phyloP scores from a whole-genome alignment of 352 stramenopile genomes.

The Blastocystis sp. region DNA sequence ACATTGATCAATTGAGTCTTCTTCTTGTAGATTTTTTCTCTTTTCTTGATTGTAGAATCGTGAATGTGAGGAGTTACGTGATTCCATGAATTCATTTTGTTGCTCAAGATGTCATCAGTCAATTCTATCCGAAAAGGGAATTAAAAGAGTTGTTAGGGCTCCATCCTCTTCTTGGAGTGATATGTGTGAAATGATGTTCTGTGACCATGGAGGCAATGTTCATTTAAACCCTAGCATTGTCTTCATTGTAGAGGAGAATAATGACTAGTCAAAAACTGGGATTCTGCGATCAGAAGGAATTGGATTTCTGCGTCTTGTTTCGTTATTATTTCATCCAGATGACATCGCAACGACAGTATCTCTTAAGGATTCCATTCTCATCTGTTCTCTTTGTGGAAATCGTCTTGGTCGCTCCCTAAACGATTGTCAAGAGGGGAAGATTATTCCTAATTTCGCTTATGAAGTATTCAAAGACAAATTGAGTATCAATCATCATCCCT shows the following conservation, averaged over 20 bases:
- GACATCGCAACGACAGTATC: not conserved
- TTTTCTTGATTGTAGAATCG: not conserved
- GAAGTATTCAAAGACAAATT: conserved; percentile 34
- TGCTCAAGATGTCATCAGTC: not conserved
- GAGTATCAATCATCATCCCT: not conserved
- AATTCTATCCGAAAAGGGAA: not conserved
- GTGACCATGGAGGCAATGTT: conserved; percentile 44
- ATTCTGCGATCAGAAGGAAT: not conserved
- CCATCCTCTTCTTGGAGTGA: conserved; percentile 17
- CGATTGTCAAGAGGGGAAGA: not conserved
- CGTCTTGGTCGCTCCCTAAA: not conserved
- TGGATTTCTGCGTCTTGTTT: not conserved
- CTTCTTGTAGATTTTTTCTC: not conserved
- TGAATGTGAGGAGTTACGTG: not conserved
- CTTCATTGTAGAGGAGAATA: too few species aligned
- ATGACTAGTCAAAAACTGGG: conserved; percentile 11
- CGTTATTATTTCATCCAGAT: not conserved
- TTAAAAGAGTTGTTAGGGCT: not conserved
- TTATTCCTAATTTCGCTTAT: not conserved
- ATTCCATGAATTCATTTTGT: not conserved
- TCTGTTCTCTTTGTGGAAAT: not conserved
- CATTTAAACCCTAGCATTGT: not conserved
- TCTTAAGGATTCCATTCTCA: not conserved
- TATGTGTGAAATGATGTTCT: conserved; percentile 25
- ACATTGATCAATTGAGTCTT: not conserved